phyloP scores from a whole-genome alignment of 495 filamentous ascomycete genomes.

The Lepraria neglecta region DNA sequence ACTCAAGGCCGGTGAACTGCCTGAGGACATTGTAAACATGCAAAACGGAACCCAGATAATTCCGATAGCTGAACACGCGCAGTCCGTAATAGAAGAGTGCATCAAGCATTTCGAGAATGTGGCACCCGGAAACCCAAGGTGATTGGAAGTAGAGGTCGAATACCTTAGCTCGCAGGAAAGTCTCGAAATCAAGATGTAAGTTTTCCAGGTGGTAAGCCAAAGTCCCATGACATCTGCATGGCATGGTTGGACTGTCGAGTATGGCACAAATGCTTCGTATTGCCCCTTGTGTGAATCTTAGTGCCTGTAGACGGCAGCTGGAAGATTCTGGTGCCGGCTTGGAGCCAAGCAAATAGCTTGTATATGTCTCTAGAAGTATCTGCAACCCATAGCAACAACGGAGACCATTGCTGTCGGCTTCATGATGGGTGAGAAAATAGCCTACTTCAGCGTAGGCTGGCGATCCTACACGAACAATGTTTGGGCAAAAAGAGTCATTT shows the following conservation, averaged over 20 bases:
- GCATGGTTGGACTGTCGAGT: conserved; percentile 25
- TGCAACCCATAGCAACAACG: conserved; percentile 24
- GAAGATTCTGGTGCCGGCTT: not conserved
- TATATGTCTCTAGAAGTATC: conserved; percentile 24
- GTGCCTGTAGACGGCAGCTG: conserved; percentile 26
- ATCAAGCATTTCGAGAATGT: conserved; percentile 28
- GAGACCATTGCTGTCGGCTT: conserved; percentile 16
- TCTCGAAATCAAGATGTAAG: conserved; percentile 22
- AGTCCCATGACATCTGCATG: conserved; percentile 28
- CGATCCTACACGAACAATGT: conserved; percentile 19
- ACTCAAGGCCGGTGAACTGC: conserved; percentile 14
- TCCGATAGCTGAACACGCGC: conserved; percentile 27
- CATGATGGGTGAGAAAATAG: conserved; percentile 21
- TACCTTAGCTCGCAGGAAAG: conserved; percentile 21
- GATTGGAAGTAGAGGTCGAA: conserved; percentile 29
- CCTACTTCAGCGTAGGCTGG: conserved; percentile 27
- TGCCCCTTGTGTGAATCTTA: conserved; percentile 27
- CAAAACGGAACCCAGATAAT: conserved; percentile 27
- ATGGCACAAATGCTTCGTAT: conserved; percentile 17
- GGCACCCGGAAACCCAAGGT: conserved; percentile 28
- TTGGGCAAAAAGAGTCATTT: conserved; percentile 4
- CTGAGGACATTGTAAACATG: conserved; percentile 28
- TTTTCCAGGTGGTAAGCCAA: conserved; percentile 28
- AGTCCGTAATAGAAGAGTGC: conserved; percentile 27
- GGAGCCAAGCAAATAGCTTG: conserved; percentile 19